Base-by-base conservation (phyloP, 352 stramenopile genomes). In the Plasmopara muralis region DNA sequence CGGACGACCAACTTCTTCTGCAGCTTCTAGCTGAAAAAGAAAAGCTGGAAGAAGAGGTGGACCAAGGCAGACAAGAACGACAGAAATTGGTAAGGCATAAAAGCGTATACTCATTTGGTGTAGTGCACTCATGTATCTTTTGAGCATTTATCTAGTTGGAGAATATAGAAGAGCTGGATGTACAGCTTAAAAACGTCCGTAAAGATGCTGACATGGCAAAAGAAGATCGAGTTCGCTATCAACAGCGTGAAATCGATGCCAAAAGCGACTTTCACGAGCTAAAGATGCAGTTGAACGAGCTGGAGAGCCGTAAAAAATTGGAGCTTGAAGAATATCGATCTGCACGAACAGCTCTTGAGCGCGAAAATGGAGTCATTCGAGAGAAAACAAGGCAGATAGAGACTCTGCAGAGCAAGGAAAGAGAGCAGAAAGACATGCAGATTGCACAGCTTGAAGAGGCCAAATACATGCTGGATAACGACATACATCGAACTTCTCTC, bases 21-120 rank as follows among this genome's bases (percentile, higher is more conserved):
- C 68, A 87, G 50, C 49, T 87, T 7, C 55, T 92, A 6, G 67
- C 71, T 0, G 82, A 92, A 53, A 92, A 89, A 29, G 77, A 89
- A 6, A 51, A 66, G 5, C 50, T 86, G 1, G 64, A 88, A 49
- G 68, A 60, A 4, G 59, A 25, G 20, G 20, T 25, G 3, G 51
- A 58, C 14, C 34, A 76, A 16, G 44, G 53, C 53, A 74, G 77
- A 53, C 68, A 67, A 46, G 74, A 85, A 30, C 62, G 62, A 9
- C 54, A 65, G 28, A 85, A 81, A 50, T 37, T 77, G 60, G 74
- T 85, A 64, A 40, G 20, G 20, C 20, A 25, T 25, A 25, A 3
- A n/a, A n/a, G n/a, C n/a, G n/a, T n/a, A n/a, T n/a, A n/a, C n/a
- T 25, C 20, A 25, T 25, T 25, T 25, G 20, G 20, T 25, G 20